Base-by-base conservation (phyloP, 495 filamentous ascomycete species). In the Hypoxylon lienhwacheense region DNA sequence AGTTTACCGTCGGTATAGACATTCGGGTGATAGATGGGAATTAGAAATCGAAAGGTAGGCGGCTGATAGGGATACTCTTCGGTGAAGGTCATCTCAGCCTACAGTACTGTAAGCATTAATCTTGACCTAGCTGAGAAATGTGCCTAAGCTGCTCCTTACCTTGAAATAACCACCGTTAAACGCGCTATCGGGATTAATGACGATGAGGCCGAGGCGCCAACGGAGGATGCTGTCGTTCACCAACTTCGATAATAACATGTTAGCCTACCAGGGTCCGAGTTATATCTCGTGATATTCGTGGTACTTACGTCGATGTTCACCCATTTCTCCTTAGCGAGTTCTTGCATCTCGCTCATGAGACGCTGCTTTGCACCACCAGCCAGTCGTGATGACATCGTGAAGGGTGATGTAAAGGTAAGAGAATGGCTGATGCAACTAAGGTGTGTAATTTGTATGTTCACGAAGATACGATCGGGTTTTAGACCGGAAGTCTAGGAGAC, bases 161-260 rank as follows among this genome's bases (percentile, higher is more conserved):
- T 86, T 87, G 74, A 97, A 91, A 67, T 97, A 98, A 55, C 87
- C 93, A 37, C 90, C 89, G 65, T 96, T 87, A 73, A 95, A 98
- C 39, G 87, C 75, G 43, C 90, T 96, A 51, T 92, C 90, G 1
- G 87, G 78, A 68, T 97, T 98, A 61, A 96, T 80, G 39, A 97
- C 88, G 72, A 96, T 90, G 44, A 98, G 80, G 4, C 85, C 92
- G 20, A 97, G 76, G 36, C 81, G 81, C 93, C 93, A 97, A 47
- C 84, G 81, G 68, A 91, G 86, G 47, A 97, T 81, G 67, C 90
- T 86, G 10, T 81, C 83, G 32, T 88, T 71, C 36, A 87, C 81
- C 31, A 90, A 81, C 85, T 87, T 49, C 42, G 56, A 29, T 25
- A 25, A 36, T 35, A 14, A 8, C 26, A 7, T 32, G 59, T 66